phyloP scores from a whole-genome alignment of 2,329 filamentous ascomycete genomes.

The Aspergillus sp. region DNA sequence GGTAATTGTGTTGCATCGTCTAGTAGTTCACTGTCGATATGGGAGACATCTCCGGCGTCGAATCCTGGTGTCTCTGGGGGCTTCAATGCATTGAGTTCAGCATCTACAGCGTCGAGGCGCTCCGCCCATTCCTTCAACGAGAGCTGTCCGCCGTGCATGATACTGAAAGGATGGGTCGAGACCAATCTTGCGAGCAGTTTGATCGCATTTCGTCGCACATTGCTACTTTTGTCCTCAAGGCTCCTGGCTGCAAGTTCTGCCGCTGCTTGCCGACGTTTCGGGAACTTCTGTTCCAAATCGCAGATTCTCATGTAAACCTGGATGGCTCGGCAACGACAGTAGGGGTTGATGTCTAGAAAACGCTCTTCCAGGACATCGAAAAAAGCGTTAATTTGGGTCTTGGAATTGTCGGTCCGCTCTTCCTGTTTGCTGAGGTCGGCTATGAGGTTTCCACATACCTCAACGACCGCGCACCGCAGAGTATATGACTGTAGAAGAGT shows the following conservation, averaged over 20 bases:
- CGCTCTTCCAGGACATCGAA: conserved; percentile 96
- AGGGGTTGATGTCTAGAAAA: conserved; percentile 95
- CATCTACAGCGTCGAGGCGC: conserved; percentile 77
- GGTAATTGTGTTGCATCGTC: conserved; percentile 86
- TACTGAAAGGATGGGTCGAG: conserved; percentile 89
- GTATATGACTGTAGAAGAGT: conserved; percentile 70
- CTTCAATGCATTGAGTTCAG: conserved; percentile 76
- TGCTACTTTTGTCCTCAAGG: conserved; percentile 96
- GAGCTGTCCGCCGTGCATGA: conserved; percentile 85
- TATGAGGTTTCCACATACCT: conserved; percentile 96
- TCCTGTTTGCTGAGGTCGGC: conserved; percentile 86
- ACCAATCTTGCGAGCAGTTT: conserved; percentile 86
- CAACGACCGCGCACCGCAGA: conserved; percentile 86
- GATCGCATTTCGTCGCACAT: conserved; percentile 91
- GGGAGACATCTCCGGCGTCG: conserved; percentile 65
- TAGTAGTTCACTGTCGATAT: conserved; percentile 73
- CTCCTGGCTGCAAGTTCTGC: conserved; percentile 86
- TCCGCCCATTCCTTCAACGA: conserved; percentile 82
- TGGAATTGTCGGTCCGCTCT: conserved; percentile 87
- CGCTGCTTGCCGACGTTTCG: conserved; percentile 83
- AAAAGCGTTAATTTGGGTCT: conserved; percentile 92
- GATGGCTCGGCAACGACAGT: conserved; percentile 85
- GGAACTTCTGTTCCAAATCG: conserved; percentile 93
- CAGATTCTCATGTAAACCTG: conserved; percentile 92
- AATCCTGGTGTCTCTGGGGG: conserved; percentile 73